Base-by-base conservation (phyloP, 352 stramenopile genomes). In the Pythium insidiosum region DNA sequence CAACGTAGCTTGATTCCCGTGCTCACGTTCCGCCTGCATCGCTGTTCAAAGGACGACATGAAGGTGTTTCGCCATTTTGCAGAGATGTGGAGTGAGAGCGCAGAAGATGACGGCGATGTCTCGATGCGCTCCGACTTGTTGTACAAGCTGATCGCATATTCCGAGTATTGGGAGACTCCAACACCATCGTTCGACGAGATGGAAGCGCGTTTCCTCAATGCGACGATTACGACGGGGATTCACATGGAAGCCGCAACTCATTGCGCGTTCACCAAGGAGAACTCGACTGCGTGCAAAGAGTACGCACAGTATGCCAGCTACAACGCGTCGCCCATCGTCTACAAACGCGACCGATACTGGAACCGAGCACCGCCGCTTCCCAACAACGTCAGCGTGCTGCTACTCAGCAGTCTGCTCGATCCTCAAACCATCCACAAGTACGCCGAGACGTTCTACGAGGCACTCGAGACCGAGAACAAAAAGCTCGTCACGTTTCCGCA, bases 401-500 rank as follows among this genome's bases (percentile, higher is more conserved):
- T 66, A 30, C 19, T 71, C 19, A 67, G 61, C 40, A 48, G 56
- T 5, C 53, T 53, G 15, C 28, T 71, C n/a, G 57, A 71, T 19
- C 53, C 61, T 4, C 45, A 58, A 34, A 61, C 61, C 5, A 52
- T 49, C 6, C 43, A 56, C 46, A 48, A 44, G 26, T 57, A 62
- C 24, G 56, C 50, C 10, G n/a, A 43, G 22, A 37, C 49, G 13
- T 38, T 58, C 9, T 45, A 50, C 21, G 44, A 24, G 1, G 51
- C 38, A 7, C 43, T 67, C 6, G 31, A 56, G 18, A 58, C 47
- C 12, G 51, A 33, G 5, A 35, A 48, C 40, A 67, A 66, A 31
- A 22, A 41, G 30, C 47, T 71, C 23, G 45, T 71, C 12, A 47
- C 48, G 23, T 64, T 71, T 22, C 42, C 59, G 24, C 26, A 53